A percentile compares a stretch with the other conserved stretches of the same genome.
Evolutionary conservation across 2,329 filamentous ascomycete genomes (phyloP).

Genomic region (Aspergillus clavatus): DNA sequence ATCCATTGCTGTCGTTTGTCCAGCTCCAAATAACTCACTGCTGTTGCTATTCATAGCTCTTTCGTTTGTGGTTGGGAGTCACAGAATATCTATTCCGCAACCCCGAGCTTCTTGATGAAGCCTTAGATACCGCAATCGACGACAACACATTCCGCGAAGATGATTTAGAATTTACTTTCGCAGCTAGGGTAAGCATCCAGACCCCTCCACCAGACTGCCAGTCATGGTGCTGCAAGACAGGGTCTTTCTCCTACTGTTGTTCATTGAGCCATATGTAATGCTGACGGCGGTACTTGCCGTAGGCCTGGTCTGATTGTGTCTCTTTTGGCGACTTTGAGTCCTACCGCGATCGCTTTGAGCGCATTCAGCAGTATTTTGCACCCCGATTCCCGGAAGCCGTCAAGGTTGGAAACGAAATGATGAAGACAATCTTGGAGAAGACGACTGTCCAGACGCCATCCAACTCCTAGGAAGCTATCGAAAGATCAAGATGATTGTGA

Average conservation of each 20-base stretch:
- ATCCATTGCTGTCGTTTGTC: neutral
- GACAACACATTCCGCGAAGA: constrained; percentile 92
- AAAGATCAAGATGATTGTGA: neutral
- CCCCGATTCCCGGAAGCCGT: constrained; percentile 84
- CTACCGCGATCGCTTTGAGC: constrained; percentile 85
- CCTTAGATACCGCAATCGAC: constrained; percentile 77
- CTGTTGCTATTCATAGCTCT: constrained; percentile 56
- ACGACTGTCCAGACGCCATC: constrained; percentile 37
- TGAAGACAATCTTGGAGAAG: constrained; percentile 87
- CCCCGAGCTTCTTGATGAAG: constrained; percentile 72
- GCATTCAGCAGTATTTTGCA: constrained; percentile 86
- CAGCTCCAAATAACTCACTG: neutral
- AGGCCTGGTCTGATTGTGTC: constrained; percentile 93
- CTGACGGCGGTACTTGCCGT: constrained; percentile 8
- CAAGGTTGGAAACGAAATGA: constrained; percentile 91
- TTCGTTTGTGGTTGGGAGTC: constrained; percentile 94
- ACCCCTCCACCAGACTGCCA: neutral
- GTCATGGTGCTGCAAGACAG: neutral
- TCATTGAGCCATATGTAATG: neutral
- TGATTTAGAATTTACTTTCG: constrained; percentile 96
- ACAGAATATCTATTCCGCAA: constrained; percentile 93
- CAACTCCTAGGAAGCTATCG: neutral
- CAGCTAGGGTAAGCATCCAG: constrained; percentile 59
- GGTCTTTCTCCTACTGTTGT: neutral
- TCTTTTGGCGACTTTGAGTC: constrained; percentile 86